A percentile compares a stretch with the other conserved stretches of the same genome.
Evolutionary conservation across 768 basidiomycete genomes (phyloP).

Genomic region (Auricularia auricula-judae): DNA sequence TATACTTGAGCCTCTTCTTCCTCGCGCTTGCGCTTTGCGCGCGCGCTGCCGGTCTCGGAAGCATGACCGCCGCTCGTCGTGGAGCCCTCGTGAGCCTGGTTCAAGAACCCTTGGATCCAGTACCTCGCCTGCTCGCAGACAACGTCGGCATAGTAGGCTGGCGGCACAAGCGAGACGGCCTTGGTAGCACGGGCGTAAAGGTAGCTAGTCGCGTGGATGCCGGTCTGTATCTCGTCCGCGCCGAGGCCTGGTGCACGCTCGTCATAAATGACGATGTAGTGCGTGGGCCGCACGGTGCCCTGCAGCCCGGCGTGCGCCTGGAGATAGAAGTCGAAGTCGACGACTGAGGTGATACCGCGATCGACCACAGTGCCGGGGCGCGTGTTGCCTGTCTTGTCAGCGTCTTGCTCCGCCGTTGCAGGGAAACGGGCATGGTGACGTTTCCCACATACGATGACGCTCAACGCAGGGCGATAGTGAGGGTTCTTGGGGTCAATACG

Average conservation of each 20-base stretch:
- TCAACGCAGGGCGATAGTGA: conserved; percentile 50
- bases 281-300: conserved; percentile 44
- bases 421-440: conserved; percentile 55
- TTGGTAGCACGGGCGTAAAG: conserved; percentile 76
- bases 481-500: conserved; percentile 31
- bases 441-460: conserved; percentile 76
- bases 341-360: conserved; percentile 57
- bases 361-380: conserved; percentile 74
- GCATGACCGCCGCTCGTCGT: conserved; percentile 17
- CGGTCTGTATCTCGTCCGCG: conserved; percentile 64
- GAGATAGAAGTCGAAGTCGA: conserved; percentile 41
- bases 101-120: conserved; percentile 65
- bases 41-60: not conserved
- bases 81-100: conserved; percentile 24
- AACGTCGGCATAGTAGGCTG: conserved; percentile 47
- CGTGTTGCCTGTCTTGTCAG: conserved; percentile 63
- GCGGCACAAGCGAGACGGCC: conserved; percentile 53
- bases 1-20: conserved; percentile 35
- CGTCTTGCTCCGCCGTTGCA: conserved; percentile 36
- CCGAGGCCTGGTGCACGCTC: conserved; percentile 41
- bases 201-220: conserved; percentile 59
- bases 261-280: conserved; percentile 73
- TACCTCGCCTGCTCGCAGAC: conserved; percentile 72
- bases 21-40: not conserved
- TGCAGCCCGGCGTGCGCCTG: conserved; percentile 70